Percentiles rank a stretch among this genome's conserved stretches.
Conservation (phyloP, 129 eudicot genomes). For the Dittrichia graveolens region DNA sequence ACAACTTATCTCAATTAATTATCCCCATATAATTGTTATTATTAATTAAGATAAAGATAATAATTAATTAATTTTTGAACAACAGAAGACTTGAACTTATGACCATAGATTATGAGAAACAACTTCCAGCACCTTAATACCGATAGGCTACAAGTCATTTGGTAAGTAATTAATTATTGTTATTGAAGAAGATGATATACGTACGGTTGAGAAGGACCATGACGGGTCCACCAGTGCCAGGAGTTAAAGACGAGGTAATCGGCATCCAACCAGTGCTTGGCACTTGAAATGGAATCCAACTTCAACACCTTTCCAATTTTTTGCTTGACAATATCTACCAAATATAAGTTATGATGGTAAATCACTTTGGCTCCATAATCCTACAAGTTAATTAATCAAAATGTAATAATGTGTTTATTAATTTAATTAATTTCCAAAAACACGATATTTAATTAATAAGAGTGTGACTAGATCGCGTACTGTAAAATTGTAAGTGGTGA, state of each 20-base stretch:
- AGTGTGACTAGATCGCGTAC: slow-evolving; percentile 9
- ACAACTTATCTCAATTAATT: not conserved
- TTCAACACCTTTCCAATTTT: slow-evolving; percentile 52
- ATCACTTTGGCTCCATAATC: slow-evolving; percentile 52
- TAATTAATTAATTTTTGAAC: no score
- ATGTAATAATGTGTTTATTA: not conserved
- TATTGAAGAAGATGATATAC: not conserved
- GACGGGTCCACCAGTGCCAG: slow-evolving; percentile 90
- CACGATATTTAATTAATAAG: not conserved
- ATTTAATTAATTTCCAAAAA: not conserved
- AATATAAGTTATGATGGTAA: slow-evolving; percentile 50
- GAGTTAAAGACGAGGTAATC: slow-evolving; percentile 75
- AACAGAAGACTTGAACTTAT: no score
- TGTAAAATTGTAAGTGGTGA: slow-evolving; percentile 34
- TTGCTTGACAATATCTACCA: slow-evolving; percentile 62
- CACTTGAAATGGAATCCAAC: slow-evolving; percentile 55
- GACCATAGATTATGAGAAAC: no score
- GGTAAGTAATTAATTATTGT: no score
- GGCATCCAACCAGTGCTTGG: slow-evolving; percentile 51
- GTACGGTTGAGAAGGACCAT: slow-evolving; percentile 54
- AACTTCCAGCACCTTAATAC: no score
- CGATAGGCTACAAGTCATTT: no score
- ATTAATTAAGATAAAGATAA: not conserved
- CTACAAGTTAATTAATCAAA: slow-evolving; percentile 37
- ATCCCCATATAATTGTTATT: not conserved